phyloP scores from a whole-genome alignment of 2,329 filamentous ascomycete species.

The Aspergillus uvarum region DNA sequence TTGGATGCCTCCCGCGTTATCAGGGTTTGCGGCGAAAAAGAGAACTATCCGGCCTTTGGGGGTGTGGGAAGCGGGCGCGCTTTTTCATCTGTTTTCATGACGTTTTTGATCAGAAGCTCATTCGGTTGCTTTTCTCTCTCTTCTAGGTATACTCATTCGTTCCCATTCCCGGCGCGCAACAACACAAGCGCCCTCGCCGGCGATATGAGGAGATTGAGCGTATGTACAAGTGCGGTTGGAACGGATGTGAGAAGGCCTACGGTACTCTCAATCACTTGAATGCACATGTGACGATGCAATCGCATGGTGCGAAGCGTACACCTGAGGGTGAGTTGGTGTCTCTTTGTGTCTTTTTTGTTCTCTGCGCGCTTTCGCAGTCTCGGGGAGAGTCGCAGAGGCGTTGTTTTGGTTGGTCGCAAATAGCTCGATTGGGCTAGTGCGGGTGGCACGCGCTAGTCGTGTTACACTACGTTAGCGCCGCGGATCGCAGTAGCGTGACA shows the following conservation, averaged over 20 bases:
- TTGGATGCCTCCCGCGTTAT: slow-evolving; percentile 25
- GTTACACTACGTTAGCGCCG: slow-evolving; percentile 53
- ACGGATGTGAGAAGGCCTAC: slow-evolving; percentile 97
- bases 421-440: slow-evolving; percentile 42
- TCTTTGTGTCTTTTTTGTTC: background rate
- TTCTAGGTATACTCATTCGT: slow-evolving; percentile 91
- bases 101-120: slow-evolving; percentile 22
- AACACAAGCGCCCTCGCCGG: slow-evolving; percentile 90
- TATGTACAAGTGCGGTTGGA: slow-evolving; percentile 99
- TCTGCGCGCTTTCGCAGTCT: slow-evolving; percentile 11
- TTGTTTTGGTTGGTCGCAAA: slow-evolving; percentile 35
- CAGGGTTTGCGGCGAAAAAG: slow-evolving; percentile 16
- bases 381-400: slow-evolving; percentile 15
- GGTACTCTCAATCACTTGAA: slow-evolving; percentile 97
- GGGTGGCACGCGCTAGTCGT: slow-evolving; percentile 42
- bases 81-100: slow-evolving; percentile 19
- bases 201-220: slow-evolving; percentile 98
- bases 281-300: slow-evolving; percentile 98
- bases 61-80: slow-evolving; percentile 21
- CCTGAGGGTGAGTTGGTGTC: slow-evolving; percentile 76
- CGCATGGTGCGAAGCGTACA: slow-evolving; percentile 88
- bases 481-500: slow-evolving; percentile 55
- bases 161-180: slow-evolving; percentile 92
- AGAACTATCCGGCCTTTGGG: slow-evolving; percentile 11
- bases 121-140: slow-evolving; percentile 26